A percentile compares a stretch with the other conserved stretches of the same genome.
Evolutionary conservation across 2,329 filamentous ascomycete genomes (phyloP).

Genomic region (Botryotinia convoluta): DNA sequence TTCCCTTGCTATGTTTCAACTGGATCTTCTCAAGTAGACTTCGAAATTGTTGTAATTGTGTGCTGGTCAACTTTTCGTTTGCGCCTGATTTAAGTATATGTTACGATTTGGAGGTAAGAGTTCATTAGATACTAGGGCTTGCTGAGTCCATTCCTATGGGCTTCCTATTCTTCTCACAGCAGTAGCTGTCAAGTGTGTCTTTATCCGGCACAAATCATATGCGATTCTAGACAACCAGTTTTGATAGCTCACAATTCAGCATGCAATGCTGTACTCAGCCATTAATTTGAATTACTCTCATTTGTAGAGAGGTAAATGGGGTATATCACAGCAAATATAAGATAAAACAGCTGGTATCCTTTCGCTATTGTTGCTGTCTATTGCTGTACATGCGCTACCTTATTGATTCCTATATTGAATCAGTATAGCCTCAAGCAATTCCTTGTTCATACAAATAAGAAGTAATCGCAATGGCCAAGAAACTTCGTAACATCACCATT

Average conservation of each 20-base stretch:
- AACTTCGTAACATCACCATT: neutral
- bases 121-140: neutral
- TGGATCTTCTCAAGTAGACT: too few species aligned
- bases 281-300: neutral
- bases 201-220: slow-evolving; percentile 3
- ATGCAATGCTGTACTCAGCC: neutral
- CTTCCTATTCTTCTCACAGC: neutral
- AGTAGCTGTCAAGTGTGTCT: neutral
- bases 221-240: neutral
- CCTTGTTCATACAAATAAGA: neutral
- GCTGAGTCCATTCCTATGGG: neutral
- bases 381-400: neutral
- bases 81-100: neutral
- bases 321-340: neutral
- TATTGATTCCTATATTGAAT: neutral
- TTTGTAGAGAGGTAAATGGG: neutral
- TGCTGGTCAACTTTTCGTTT: neutral
- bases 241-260: neutral
- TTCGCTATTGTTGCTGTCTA: neutral
- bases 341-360: neutral
- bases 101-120: neutral
- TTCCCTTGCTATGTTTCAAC: neutral
- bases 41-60: too few species aligned
- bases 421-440: neutral
- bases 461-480: neutral